Evolutionary conservation across 306 rosid genomes (phyloP), one percentile per base, ranked within the genome.

Genomic region (Prunus armeniaca): DNA sequence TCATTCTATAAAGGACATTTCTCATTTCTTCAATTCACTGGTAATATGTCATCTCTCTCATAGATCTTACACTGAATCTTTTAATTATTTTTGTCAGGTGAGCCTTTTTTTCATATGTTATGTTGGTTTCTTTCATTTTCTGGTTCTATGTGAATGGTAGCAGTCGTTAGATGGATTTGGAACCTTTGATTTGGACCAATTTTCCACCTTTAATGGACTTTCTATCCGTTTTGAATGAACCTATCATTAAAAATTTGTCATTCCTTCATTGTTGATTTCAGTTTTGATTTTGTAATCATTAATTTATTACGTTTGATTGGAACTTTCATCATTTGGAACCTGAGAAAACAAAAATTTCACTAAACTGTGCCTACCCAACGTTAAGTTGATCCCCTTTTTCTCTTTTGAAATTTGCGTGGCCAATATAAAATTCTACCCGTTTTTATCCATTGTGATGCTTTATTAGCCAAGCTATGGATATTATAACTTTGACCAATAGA

Each of bases 1-100:
- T 70, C 30, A 43, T 60, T 73, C 68, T 22, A 73, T 25, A 73
- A 58, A 5, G 76, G 76, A 25, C 69, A 47, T 64, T 76, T 65
- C 61, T 38, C 64, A 46, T 65, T 52, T n/a, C 63, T 45, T 45
- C 12, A 52, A 75, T 55, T 34, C 34, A 41, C 68, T 69, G 80
- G 80, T 75, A 49, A 75, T 41, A 18, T 69, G 27, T 7, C 19
- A 4, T 24, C 65, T 63, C 20, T 17, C 57, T 22, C 49, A 13
- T 38, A 18, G 58, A 73, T 78, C 57, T 55, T 74, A 24, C 67
- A 7, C 24, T 32, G 6, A 72, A 50, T 82, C 51, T 27, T 17
- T 43, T 72, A 55, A 6, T 41, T 52, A 34, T 64, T 17, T 55
- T 72, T 55, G 56, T 65, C 55, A 27, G 30, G 71, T 30, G 51